Percentiles rank a stretch among this genome's conserved stretches.
These are phyloP conservation scores for Dendrobium chrysotoxum DNA, from an alignment of 106 monocot genomes.

Conservation along the genomic window DNA sequence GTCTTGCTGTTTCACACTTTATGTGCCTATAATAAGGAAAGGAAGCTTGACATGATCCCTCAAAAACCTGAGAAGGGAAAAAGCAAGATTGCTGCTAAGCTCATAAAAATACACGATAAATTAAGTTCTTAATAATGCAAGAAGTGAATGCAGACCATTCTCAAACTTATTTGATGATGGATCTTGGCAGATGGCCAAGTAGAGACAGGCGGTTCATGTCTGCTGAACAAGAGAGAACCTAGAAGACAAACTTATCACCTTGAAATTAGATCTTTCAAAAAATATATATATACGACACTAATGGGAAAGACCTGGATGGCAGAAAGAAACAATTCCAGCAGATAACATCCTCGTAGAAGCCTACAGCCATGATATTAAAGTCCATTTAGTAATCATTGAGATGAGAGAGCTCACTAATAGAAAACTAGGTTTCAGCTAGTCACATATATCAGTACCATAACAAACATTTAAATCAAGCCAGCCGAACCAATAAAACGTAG, in stretches of 20 bases:
- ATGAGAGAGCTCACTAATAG: not conserved
- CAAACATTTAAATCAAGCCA: not conserved
- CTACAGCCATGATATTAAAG: not conserved
- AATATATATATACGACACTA: not conserved
- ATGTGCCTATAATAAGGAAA: not conserved
- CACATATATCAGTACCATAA: not conserved
- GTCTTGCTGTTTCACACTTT: conserved; percentile 22
- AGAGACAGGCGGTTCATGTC: conserved; percentile 2
- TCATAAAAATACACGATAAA: not conserved
- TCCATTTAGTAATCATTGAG: not conserved
- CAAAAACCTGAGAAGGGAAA: conserved; percentile 13
- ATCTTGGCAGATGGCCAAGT: not conserved
- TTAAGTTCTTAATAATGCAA: not conserved
- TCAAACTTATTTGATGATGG: not conserved
- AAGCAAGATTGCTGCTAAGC: not conserved
- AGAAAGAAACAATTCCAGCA: not conserved
- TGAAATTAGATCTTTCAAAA: not conserved
- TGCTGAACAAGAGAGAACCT: conserved; percentile 8
- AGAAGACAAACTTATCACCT: not conserved
- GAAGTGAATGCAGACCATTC: conserved; percentile 5
- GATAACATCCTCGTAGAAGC: not conserved
- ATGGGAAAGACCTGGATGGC: not conserved
- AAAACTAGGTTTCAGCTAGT: not conserved
- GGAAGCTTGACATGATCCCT: conserved; percentile 5
- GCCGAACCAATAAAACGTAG: not conserved